Evolutionary conservation across 306 rosid genomes (phyloP).

Genomic region (Cucumis cinereus): DNA sequence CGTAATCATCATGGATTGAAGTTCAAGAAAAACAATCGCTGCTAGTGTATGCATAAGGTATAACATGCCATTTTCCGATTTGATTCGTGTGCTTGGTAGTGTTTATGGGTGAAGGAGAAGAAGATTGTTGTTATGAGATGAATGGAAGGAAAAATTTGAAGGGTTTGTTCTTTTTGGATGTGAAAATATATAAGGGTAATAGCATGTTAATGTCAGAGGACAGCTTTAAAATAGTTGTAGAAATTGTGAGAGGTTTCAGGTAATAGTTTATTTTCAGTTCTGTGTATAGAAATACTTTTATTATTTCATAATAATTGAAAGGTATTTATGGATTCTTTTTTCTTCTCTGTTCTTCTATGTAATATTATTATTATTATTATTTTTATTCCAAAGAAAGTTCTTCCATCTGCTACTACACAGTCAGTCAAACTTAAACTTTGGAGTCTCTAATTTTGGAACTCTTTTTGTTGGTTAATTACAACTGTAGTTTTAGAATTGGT

Average conservation of each 20-base stretch:
- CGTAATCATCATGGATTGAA: neutral
- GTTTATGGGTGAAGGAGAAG: neutral
- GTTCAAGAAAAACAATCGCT: neutral
- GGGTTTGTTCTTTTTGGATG: neutral
- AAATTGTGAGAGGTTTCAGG: conserved; percentile 1
- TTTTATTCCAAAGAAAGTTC: neutral
- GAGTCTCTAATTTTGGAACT: neutral
- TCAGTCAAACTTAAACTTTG: neutral
- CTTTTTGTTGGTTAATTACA: neutral
- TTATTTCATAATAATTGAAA: conserved; percentile 12
- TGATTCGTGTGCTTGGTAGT: neutral
- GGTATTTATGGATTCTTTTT: conserved; percentile 5
- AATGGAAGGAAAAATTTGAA: neutral
- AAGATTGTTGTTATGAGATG: neutral
- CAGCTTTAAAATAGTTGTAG: conserved; percentile 5
- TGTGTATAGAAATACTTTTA: conserved; percentile 13
- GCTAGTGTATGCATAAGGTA: neutral
- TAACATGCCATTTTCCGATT: neutral
- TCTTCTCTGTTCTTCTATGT: neutral
- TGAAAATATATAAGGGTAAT: conserved; percentile 9
- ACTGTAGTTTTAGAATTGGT: neutral
- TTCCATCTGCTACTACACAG: neutral
- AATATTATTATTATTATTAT: neutral
- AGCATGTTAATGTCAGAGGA: conserved; percentile 4
- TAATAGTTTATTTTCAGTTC: conserved; percentile 1